A percentile compares a stretch with the other conserved stretches of the same genome.
These are phyloP conservation scores for Fusarium fracticaudum DNA, from an alignment of 2,329 filamentous ascomycete genomes.

Conservation along the genomic window DNA sequence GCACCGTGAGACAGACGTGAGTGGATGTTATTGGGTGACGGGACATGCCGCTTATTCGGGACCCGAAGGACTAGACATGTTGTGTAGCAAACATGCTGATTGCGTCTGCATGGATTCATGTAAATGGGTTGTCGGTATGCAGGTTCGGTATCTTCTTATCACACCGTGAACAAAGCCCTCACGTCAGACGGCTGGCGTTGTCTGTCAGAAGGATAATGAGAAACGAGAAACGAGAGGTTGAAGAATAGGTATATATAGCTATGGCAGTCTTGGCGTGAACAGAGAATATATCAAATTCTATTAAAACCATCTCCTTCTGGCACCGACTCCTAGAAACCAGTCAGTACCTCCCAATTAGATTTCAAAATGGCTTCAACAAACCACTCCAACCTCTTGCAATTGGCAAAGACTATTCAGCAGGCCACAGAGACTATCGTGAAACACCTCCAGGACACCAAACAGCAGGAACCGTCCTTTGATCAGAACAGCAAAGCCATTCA, in stretches of 20 bases:
- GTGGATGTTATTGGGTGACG: not conserved
- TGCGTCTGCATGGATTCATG: not conserved
- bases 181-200: not conserved
- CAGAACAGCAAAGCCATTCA: not conserved
- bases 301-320: not conserved
- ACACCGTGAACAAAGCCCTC: not conserved
- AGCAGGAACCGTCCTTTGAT: not conserved
- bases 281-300: not conserved
- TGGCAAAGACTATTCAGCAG: not conserved
- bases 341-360: too few species aligned
- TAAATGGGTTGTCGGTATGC: not conserved
- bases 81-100: not conserved
- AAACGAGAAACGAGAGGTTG: too few species aligned
- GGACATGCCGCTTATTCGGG: not conserved
- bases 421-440: not conserved
- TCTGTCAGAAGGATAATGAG: not conserved
- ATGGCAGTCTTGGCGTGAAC: fast-evolving
- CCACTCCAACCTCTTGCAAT: not conserved
- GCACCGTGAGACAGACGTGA: not conserved
- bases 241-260: not conserved
- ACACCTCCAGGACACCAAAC: not conserved
- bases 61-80: not conserved
- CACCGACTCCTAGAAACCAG: fast-evolving
- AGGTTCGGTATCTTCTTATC: not conserved
- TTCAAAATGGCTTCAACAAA: not conserved